phyloP scores from a whole-genome alignment of 1,284 basidiomycete species.

The Apiotrichum mycotoxinovorans region DNA sequence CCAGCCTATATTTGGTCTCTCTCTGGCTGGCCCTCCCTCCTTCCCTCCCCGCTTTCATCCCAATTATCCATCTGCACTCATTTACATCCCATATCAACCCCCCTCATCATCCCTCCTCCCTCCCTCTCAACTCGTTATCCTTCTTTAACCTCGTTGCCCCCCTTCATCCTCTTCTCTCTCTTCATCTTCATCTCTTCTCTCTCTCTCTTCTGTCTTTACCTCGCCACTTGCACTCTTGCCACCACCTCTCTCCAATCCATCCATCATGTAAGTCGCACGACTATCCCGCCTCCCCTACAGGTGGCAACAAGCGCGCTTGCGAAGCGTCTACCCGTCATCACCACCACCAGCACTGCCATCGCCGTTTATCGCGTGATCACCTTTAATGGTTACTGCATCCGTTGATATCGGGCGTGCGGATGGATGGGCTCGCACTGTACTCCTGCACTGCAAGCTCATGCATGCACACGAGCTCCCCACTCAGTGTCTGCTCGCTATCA shows the following conservation, averaged over 20 bases:
- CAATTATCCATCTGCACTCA: too few species aligned
- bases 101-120: not conserved
- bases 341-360: not conserved
- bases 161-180: constrained; percentile 8
- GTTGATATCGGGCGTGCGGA: too few species aligned
- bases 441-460: not conserved
- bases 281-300: not conserved
- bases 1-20: too few species aligned
- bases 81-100: not conserved
- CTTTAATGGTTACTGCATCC: too few species aligned
- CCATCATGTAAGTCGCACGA: constrained; percentile 12
- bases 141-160: not conserved
- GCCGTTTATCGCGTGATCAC: not conserved
- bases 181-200: not conserved
- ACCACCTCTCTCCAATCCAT: not conserved
- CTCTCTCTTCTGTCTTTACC: not conserved
- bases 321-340: not conserved
- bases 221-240: not conserved
- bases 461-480: not conserved
- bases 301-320: not conserved
- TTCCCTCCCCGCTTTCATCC: too few species aligned
- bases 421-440: too few species aligned
- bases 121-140: not conserved
- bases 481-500: not conserved
- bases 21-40: too few species aligned